Evolutionary conservation across 2,329 filamentous ascomycete species (phyloP), one percentile per base, ranked within the genome.

Genomic region (Talaromyces marneffei): DNA sequence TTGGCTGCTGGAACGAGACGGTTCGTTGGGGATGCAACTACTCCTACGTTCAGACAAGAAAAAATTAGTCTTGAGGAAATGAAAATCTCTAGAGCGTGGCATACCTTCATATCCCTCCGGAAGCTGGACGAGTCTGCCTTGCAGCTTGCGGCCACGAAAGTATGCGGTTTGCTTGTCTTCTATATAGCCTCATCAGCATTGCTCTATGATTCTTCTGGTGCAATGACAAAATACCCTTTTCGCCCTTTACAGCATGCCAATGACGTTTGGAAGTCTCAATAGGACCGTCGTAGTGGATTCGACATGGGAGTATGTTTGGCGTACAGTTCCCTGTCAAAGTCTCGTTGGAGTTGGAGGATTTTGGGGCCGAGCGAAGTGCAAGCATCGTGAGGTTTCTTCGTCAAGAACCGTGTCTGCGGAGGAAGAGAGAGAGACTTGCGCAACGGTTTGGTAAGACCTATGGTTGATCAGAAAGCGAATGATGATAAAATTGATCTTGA

Each of bases 71-170:
- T 18, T 12, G 8, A 25, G 18, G 1, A 37, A 20, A 18, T 8
- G 18, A 31, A 50, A 14, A 40, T 18, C 5, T 18, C 3, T 23
- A 35, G 29, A 33, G 10, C 14, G 5, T 9, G 57, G 42, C 68
- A 44, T 66, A 79, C 83, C 85, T 65, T 83, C 80, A 72, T 92
- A 95, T 2, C 84, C 83, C n/a, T 85, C 77, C 0, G 92, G 91
- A 0, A 97, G 72, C 3, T 80, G 78, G 2, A 94, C 74, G 0
- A 78, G 70, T 64, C 84, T 87, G 44, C 90, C 91, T 50, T 85
- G 81, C 1, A 97, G 81, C 71, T 89, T 92, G 54, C 91, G 85
- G 35, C 92, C 92, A 64, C 92, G 87, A 65, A 95, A 89, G 70
- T 92, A 89, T 27, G 87, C 80, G 1, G 81, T 83, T 40, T 78